A percentile compares a stretch with the other conserved stretches of the same genome.
Evolutionary conservation across 2,329 filamentous ascomycete genomes (phyloP).

Genomic region (Diplodia mutila): DNA sequence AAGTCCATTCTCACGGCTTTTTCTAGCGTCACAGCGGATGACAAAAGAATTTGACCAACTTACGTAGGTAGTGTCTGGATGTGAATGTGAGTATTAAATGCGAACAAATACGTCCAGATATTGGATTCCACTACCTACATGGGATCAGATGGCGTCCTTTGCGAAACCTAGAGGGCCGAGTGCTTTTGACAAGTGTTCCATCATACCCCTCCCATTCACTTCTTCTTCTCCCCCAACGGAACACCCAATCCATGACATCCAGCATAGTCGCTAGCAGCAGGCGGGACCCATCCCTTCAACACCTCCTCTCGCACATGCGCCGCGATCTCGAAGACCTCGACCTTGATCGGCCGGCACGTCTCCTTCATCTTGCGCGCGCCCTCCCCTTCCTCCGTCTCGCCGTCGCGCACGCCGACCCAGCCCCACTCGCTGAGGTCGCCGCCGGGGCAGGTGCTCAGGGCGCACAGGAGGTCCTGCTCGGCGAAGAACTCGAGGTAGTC

Average conservation of each 20-base stretch:
- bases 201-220: not conserved
- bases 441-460: slow-evolving; percentile 72
- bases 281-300: slow-evolving; percentile 62
- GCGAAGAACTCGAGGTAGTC: slow-evolving; percentile 75
- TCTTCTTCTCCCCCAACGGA: slow-evolving; percentile 45
- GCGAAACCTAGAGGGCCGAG: too few species aligned
- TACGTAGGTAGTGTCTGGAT: too few species aligned
- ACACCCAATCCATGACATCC: slow-evolving; percentile 68
- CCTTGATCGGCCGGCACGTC: slow-evolving; percentile 73
- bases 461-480: slow-evolving; percentile 73
- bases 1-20: too few species aligned
- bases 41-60: too few species aligned
- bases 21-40: too few species aligned
- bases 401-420: slow-evolving; percentile 60
- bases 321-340: slow-evolving; percentile 70
- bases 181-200: too few species aligned
- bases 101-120: too few species aligned
- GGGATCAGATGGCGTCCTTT: too few species aligned
- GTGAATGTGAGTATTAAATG: too few species aligned
- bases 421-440: slow-evolving; percentile 83
- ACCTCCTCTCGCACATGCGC: slow-evolving; percentile 47
- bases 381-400: slow-evolving; percentile 62
- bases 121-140: too few species aligned
- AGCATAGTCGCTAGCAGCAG: slow-evolving; percentile 63
- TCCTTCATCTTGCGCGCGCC: slow-evolving; percentile 70